Conservation (phyloP, 139 green algal genomes). For the Nannochloris sp. region DNA sequence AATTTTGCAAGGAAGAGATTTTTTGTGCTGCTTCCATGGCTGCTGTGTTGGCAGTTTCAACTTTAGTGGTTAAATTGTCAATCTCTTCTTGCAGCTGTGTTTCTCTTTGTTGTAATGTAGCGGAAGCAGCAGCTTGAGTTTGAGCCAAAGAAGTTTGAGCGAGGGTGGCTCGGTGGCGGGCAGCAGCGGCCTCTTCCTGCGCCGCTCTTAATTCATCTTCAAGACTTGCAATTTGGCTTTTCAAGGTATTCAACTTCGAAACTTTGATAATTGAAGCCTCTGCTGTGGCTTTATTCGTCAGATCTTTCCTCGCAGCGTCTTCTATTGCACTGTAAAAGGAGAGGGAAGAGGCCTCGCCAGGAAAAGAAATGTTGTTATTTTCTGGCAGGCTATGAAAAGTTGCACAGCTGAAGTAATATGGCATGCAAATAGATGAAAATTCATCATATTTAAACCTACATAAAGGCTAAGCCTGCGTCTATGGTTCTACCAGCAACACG, state of each 20-base stretch:
- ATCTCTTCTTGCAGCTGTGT: not conserved
- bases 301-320: not conserved
- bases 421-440: conserved; percentile 20
- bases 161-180: not conserved
- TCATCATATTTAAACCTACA: too few species aligned
- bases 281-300: conserved; percentile 22
- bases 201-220: conserved; percentile 12
- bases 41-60: conserved; percentile 35
- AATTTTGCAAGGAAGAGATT: too few species aligned
- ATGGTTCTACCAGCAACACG: too few species aligned
- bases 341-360: not conserved
- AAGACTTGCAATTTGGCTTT: not conserved
- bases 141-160: not conserved
- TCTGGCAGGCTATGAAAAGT: too few species aligned
- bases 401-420: too few species aligned
- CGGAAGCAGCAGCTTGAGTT: conserved; percentile 3
- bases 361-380: not conserved
- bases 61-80: conserved; percentile 14
- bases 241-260: conserved; percentile 10
- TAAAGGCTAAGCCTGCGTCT: too few species aligned
- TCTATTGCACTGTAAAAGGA: not conserved
- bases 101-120: not conserved
- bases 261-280: conserved; percentile 22
- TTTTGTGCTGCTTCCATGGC: conserved; percentile 29
- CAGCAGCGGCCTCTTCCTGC: conserved; percentile 12